Base-by-base conservation (phyloP, 202 grass and related monocot genomes). In the Cymbopogon flexuosus region DNA sequence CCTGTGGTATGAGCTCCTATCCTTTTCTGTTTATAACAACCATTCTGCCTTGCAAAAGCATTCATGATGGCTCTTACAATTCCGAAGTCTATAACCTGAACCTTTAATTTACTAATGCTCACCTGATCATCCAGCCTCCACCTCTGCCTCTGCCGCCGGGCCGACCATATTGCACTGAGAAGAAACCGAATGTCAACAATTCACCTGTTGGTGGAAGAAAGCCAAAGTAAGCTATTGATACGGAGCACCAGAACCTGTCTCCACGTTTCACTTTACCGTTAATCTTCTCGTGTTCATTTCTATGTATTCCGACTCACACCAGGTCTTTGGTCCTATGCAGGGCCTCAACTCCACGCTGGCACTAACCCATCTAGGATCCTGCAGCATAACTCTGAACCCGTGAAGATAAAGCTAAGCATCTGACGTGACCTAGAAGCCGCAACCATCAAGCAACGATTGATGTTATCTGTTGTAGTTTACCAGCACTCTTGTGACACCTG, bases 201-300 rank as follows among this genome's bases (percentile, higher is more conserved):
- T 73, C 45, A 16, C 80, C 90, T 68, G 85, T 73, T 59, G 69
- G 73, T 76, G 79, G 77, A 69, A 90, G 90, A 80, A 91, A 91
- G 72, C 78, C 85, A 23, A 99, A 91, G 96, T 99, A 89, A 68
- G 68, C 12, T 63, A 75, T 64, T 58, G 31, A 67, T 65, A 62
- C 57, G 13, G 10, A 65, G 10, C 47, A 67, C 13, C 10, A 1
- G 70, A 19, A 22, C 6, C 11, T 31, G 31, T 29, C 41, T 24
- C n/a, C 5, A 14, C 22, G 8, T 79, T 47, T 8, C 13, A 68
- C 21, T 18, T 34, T 54, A 9, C 9, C 3, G 10, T 18, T 10
- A 81, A 52, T 10, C 13, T 72, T 45, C 1, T 13, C 43, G 22
- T 14, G 6, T n/a, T 10, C 12, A 62, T 19, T 79, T 30, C 21